Conservation (phyloP, 495 filamentous ascomycete genomes). For the Aspergillus steynii region DNA sequence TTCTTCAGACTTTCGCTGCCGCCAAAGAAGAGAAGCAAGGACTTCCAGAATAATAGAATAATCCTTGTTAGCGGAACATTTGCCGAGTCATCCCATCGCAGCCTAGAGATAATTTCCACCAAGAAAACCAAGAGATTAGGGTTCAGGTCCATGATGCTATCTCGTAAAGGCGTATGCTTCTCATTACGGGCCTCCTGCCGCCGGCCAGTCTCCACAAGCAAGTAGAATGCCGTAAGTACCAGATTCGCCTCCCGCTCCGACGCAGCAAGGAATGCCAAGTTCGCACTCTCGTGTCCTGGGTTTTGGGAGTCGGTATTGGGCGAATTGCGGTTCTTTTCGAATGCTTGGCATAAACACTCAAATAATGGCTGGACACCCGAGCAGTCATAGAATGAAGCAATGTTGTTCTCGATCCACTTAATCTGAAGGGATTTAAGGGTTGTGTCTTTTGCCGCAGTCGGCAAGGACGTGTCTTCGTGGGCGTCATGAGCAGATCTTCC, state of each 20-base stretch:
- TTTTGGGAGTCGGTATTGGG: constrained; percentile 32
- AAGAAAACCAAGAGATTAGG: constrained; percentile 72
- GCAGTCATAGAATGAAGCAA: constrained; percentile 57
- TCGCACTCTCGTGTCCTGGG: constrained; percentile 31
- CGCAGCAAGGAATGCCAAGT: constrained; percentile 35
- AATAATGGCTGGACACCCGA: constrained; percentile 61
- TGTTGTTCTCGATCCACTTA: constrained; percentile 65
- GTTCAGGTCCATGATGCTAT: constrained; percentile 50
- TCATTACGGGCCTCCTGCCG: constrained; percentile 35
- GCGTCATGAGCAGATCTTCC: constrained; percentile 41
- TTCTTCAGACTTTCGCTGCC: constrained; percentile 68
- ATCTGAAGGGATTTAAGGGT: constrained; percentile 61
- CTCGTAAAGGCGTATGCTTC: constrained; percentile 32
- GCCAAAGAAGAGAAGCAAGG: constrained; percentile 80
- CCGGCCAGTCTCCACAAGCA: constrained; percentile 68
- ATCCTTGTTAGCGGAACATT: constrained; percentile 66
- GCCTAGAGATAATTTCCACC: constrained; percentile 68
- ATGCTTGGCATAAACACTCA: constrained; percentile 57
- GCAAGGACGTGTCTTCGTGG: constrained; percentile 20
- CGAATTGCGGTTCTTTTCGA: constrained; percentile 48
- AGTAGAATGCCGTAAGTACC: constrained; percentile 66
- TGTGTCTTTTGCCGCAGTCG: constrained; percentile 38
- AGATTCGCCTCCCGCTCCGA: constrained; percentile 50
- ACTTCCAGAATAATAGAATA: constrained; percentile 87
- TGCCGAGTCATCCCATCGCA: constrained; percentile 84